phyloP scores from a whole-genome alignment of 371 early-diverging fungal species.

The Saksenaea oblongispora region DNA sequence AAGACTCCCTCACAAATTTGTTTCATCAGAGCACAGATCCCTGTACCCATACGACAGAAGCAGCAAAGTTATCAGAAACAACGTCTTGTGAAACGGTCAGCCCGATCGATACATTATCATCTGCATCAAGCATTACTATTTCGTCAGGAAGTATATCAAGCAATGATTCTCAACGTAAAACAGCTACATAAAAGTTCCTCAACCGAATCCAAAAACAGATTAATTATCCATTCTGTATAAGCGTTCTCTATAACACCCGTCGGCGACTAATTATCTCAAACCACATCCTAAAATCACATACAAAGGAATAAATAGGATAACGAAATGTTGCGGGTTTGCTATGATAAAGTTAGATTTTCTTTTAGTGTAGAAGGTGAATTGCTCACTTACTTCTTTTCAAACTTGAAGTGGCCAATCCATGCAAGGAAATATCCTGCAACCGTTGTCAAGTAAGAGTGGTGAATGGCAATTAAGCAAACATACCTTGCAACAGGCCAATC shows the following conservation, averaged over 20 bases:
- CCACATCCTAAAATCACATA: conserved; percentile 68
- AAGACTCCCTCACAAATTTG: not conserved
- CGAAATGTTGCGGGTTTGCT: conserved; percentile 73
- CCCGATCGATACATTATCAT: too few relatives aligned
- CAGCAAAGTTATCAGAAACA: not conserved
- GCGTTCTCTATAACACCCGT: conserved; percentile 31
- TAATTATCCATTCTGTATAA: too few relatives aligned
- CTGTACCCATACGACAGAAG: not conserved
- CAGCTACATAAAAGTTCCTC: too few relatives aligned
- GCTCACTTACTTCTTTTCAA: conserved; percentile 56
- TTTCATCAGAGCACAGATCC: not conserved
- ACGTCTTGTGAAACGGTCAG: not conserved
- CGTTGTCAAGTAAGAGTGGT: not conserved
- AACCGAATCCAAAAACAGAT: too few relatives aligned
- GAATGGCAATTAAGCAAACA: not conserved
- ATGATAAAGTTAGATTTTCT: not conserved
- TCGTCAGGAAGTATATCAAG: too few relatives aligned
- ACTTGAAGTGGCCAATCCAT: conserved; percentile 72
- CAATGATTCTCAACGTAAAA: too few relatives aligned
- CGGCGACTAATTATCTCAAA: conserved; percentile 48
- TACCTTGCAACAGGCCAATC: conserved; percentile 38
- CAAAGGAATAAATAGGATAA: conserved; percentile 64
- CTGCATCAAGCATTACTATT: too few relatives aligned
- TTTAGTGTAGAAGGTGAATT: not conserved
- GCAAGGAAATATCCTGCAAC: conserved; percentile 61